These are phyloP conservation scores for Byssochlamys sp. DNA, from an alignment of 2,329 filamentous ascomycete genomes.

Conservation along the genomic window DNA sequence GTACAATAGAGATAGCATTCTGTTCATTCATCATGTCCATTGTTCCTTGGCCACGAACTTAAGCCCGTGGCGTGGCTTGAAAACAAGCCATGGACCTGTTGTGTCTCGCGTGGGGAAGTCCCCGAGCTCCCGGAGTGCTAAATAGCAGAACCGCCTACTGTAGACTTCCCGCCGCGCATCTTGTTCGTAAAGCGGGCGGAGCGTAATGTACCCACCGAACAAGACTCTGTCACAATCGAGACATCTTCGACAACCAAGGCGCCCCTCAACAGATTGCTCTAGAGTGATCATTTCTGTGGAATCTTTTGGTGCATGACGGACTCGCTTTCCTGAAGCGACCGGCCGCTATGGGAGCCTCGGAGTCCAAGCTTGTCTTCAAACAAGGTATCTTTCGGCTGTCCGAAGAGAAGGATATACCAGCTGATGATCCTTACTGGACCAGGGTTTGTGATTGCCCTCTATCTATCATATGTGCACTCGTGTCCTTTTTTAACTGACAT, in stretches of 20 bases:
- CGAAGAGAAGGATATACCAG: constrained; percentile 77
- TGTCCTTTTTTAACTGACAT: constrained; percentile 13
- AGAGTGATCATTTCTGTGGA: not conserved
- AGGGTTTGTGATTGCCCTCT: constrained; percentile 47
- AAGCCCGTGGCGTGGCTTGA: not conserved
- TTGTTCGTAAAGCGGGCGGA: not conserved
- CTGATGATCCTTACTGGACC: constrained; percentile 86
- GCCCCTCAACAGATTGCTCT: not conserved
- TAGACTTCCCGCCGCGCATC: not conserved
- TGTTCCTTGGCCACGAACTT: not conserved
- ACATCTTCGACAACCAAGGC: not conserved
- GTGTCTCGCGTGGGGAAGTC: not conserved
- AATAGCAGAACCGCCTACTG: not conserved
- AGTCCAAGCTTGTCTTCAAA: constrained; percentile 98
- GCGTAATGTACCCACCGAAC: not conserved
- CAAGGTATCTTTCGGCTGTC: constrained; percentile 93
- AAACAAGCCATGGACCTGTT: not conserved
- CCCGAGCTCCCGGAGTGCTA: not conserved
- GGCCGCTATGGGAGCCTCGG: constrained; percentile 80
- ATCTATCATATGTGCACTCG: not conserved
- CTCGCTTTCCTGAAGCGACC: constrained; percentile 2
- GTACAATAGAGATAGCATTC: not conserved
- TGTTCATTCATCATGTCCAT: not conserved
- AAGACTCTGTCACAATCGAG: not conserved
- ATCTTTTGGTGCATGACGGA: constrained; percentile 5